A percentile compares a stretch with the other conserved stretches of the same genome.
Conservation (phyloP, 768 basidiomycete genomes). For the Suillus lakei region DNA sequence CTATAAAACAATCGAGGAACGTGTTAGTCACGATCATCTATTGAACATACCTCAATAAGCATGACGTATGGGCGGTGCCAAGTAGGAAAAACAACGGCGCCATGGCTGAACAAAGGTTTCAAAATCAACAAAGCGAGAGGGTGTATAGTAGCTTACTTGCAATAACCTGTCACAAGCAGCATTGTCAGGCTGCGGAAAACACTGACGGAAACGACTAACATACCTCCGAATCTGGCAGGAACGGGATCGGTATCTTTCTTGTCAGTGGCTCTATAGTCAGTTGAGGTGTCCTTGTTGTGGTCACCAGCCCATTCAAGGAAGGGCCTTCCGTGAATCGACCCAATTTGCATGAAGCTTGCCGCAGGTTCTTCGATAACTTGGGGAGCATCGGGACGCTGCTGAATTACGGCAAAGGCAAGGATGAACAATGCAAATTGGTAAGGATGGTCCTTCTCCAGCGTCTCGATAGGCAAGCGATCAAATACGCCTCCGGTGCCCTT, state of each 20-base stretch:
- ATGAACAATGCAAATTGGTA: conserved; percentile 33
- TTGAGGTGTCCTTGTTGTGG: conserved; percentile 16
- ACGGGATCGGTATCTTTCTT: conserved; percentile 29
- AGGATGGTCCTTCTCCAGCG: conserved; percentile 21
- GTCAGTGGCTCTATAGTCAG: conserved; percentile 22
- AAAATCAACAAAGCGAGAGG: not conserved
- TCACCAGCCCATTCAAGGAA: conserved; percentile 30
- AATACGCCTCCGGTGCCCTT: conserved; percentile 17
- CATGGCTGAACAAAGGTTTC: conserved; percentile 18
- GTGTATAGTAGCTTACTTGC: conserved; percentile 23
- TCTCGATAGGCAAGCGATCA: conserved; percentile 28
- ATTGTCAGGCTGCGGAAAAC: not conserved
- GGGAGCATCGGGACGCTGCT: conserved; percentile 11
- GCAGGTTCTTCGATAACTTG: conserved; percentile 7
- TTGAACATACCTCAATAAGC: conserved; percentile 25
- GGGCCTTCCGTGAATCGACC: conserved; percentile 28
- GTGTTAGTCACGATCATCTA: not conserved
- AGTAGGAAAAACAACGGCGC: conserved; percentile 24
- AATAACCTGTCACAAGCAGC: conserved; percentile 22
- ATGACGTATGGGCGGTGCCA: conserved; percentile 34
- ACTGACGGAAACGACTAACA: not conserved
- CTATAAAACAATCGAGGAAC: conserved; percentile 8
- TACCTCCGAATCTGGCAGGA: conserved; percentile 34
- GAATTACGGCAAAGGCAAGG: conserved; percentile 24
- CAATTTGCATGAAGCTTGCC: conserved; percentile 25